Evolutionary conservation across 1,284 basidiomycete genomes (phyloP), one percentile per base, ranked within the genome.

Genomic region (Papiliotrema laurentii): DNA sequence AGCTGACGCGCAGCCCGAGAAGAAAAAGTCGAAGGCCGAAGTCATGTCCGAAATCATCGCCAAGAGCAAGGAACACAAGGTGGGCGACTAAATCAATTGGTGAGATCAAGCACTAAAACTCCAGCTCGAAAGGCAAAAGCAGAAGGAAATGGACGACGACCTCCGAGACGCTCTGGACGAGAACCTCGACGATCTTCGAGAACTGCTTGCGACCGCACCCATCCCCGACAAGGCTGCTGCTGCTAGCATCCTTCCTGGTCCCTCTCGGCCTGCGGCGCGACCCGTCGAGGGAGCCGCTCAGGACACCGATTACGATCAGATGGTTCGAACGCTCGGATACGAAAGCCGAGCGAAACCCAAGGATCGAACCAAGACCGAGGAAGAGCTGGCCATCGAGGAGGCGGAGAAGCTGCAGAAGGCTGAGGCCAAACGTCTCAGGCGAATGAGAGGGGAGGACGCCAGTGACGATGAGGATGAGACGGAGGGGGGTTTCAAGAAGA

Each of bases 1-100:
- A 47, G 19, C 46, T 39, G 59, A 46, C 41, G 22, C 31, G 4
- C 57, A 90, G 86, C 85, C 84, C 11, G 81, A 81, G 41, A 78
- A 83, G 53, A 91, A 90, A 73, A 93, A 89, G 76, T 83, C 85
- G 16, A 97, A 97, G 75, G 86, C 88, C 4, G 93, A 99, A 68
- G 89, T 97, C 54, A 98, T 98, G 96, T 83, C 87, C 1, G 96
- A 99, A 72, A 86, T 99, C 44, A 92, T 99, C 43, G 88, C 91
- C 13, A 98, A 98, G 75, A 94, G 90, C 75, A 99, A 99, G 73
- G 83, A 84, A 47, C 83, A 96, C 75, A 97, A 93, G 78, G 90
- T 89, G 55, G 46, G 71, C 41, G 6, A n/a, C 7, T n/a, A 9
- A 10, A 16, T 31, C 30, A 9, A 31, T 16, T 31, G 16, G 30